Conservation (phyloP, 192 early-diverging fungal species). For the Coemansia sp. region DNA sequence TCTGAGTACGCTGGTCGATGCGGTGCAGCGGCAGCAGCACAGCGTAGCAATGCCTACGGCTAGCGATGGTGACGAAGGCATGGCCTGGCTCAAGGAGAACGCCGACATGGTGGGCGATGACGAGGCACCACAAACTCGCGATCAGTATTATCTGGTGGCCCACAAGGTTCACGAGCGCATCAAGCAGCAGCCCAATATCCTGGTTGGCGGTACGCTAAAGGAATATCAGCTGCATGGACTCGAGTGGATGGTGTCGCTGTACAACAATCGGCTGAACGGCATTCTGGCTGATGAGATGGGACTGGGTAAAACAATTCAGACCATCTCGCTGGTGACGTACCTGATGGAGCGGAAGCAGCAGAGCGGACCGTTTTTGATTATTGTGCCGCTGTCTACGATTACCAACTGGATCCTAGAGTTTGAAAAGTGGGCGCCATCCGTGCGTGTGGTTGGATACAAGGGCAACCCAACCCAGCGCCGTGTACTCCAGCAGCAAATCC, state of each 20-base stretch:
- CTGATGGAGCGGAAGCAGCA: constrained; percentile 94
- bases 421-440: constrained; percentile 94
- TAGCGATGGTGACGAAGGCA: constrained; percentile 15
- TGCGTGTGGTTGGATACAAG: constrained; percentile 91
- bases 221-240: constrained; percentile 96
- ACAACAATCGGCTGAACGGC: constrained; percentile 97
- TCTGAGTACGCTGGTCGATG: constrained; percentile 78
- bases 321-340: constrained; percentile 93
- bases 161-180: constrained; percentile 85
- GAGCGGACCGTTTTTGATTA: constrained; percentile 92
- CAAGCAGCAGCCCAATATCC: constrained; percentile 75
- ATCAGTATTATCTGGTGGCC: constrained; percentile 82
- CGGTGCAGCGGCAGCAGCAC: constrained; percentile 81
- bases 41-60: constrained; percentile 48
- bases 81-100: constrained; percentile 44
- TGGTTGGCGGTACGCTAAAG: constrained; percentile 90
- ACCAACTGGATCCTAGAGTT: constrained; percentile 98
- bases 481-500: constrained; percentile 68
- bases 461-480: constrained; percentile 77
- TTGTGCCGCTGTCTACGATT: constrained; percentile 94
- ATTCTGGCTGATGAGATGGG: constrained; percentile 98
- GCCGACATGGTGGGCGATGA: constrained; percentile 44
- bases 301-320: constrained; percentile 89
- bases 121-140: constrained; percentile 40
- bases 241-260: constrained; percentile 99